Evolutionary conservation across 768 basidiomycete genomes (phyloP).

Genomic region (Rhodotorula kratochvilovae): DNA sequence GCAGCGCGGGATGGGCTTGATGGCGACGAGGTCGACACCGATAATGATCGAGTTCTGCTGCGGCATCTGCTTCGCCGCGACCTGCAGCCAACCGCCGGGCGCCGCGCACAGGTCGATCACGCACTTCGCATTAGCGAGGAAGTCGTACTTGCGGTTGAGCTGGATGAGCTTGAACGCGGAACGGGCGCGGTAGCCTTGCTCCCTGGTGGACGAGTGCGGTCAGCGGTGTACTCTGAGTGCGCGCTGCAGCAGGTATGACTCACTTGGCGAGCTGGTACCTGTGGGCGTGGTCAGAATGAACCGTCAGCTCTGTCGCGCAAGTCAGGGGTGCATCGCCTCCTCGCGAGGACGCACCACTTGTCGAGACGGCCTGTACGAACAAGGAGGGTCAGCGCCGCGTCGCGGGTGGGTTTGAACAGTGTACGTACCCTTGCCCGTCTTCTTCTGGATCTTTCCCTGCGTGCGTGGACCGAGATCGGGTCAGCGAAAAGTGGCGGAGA

Average conservation of each 20-base stretch:
- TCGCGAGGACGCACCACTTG: conserved; percentile 21
- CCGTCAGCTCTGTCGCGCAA: background rate
- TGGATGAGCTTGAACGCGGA: conserved; percentile 99
- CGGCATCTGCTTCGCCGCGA: conserved; percentile 68
- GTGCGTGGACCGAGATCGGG: background rate
- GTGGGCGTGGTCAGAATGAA: background rate
- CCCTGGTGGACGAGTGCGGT: too few species aligned
- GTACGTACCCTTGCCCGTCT: conserved; percentile 56
- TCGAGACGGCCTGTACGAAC: conserved; percentile 32
- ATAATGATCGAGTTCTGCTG: conserved; percentile 42
- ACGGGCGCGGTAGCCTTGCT: conserved; percentile 98
- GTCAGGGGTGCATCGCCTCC: background rate
- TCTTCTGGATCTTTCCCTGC: conserved; percentile 59
- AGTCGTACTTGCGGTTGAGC: conserved; percentile 93
- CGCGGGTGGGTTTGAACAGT: too few species aligned
- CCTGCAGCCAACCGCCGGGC: conserved; percentile 98
- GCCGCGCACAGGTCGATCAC: conserved; percentile 98
- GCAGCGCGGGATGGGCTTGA: conserved; percentile 89
- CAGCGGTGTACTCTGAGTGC: too few species aligned
- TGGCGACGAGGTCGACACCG: conserved; percentile 94
- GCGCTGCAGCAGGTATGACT: too few species aligned
- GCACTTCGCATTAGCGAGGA: conserved; percentile 79
- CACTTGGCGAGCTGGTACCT: conserved; percentile 42
- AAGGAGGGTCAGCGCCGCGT: background rate
- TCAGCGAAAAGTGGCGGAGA: conserved; percentile 25